phyloP scores from a whole-genome alignment of 805 yeast genomes.

The Hemisphaericaspora nanyangensis region DNA sequence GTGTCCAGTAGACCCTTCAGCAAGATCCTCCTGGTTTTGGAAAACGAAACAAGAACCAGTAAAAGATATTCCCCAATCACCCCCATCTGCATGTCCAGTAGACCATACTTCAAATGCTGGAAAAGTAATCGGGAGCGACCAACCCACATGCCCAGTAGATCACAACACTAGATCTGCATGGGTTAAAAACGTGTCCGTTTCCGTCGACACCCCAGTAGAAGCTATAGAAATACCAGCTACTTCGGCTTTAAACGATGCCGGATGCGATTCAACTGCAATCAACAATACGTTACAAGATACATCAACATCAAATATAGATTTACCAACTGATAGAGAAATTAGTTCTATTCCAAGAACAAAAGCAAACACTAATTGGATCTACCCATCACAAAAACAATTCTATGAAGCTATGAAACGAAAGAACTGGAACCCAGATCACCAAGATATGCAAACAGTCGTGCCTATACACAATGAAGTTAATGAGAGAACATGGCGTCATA shows the following conservation, averaged over 20 bases:
- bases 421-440: conserved; percentile 76
- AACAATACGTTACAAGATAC: conserved; percentile 27
- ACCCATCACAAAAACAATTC: conserved; percentile 94
- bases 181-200: conserved; percentile 31
- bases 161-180: conserved; percentile 35
- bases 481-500: conserved; percentile 88
- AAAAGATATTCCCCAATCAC: conserved; percentile 23
- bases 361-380: conserved; percentile 71
- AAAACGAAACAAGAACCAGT: conserved; percentile 6
- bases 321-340: conserved; percentile 73
- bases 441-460: conserved; percentile 85
- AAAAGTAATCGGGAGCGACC: conserved; percentile 17
- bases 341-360: conserved; percentile 81
- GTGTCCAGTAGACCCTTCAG: conserved; percentile 35
- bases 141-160: conserved; percentile 40
- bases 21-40: conserved; percentile 29
- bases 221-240: conserved; percentile 35
- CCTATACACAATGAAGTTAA: conserved; percentile 94
- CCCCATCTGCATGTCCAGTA: conserved; percentile 4
- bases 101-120: conserved; percentile 1
- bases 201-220: conserved; percentile 26
- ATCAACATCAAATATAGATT: conserved; percentile 21
- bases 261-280: conserved; percentile 46
- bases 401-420: conserved; percentile 92
- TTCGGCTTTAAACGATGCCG: conserved; percentile 1